These are phyloP conservation scores for Quercus berberidifolia DNA, from an alignment of 306 rosid species.

Conservation along the genomic window DNA sequence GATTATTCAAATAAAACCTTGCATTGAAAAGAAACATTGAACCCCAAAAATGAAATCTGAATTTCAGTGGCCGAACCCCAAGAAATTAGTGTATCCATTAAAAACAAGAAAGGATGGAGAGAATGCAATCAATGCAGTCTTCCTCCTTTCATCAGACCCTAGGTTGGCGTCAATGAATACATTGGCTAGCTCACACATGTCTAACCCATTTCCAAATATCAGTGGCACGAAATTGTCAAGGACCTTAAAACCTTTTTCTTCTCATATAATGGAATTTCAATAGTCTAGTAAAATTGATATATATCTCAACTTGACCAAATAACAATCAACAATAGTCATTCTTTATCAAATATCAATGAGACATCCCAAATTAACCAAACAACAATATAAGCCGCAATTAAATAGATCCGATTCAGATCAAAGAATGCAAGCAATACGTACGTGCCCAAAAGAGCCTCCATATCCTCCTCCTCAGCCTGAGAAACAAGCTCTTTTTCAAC, in stretches of 20 bases:
- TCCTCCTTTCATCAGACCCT: background rate
- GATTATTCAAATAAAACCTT: background rate
- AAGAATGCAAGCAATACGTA: constrained; percentile 32
- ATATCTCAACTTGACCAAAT: background rate
- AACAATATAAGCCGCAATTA: background rate
- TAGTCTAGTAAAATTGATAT: background rate
- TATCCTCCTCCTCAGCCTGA: constrained; percentile 98
- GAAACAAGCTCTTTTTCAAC: constrained; percentile 98
- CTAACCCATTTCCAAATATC: background rate
- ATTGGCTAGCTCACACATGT: background rate
- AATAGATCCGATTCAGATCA: background rate
- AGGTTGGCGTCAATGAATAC: background rate
- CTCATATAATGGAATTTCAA: background rate
- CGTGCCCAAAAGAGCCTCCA: constrained; percentile 97
- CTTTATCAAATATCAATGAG: background rate
- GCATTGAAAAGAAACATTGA: background rate
- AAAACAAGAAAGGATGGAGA: background rate
- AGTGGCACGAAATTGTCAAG: too few species aligned
- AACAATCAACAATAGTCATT: background rate
- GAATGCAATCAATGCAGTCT: background rate
- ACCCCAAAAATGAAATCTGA: background rate
- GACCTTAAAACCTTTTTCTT: background rate
- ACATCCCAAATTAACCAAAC: background rate
- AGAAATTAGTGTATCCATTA: background rate
- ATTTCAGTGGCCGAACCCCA: background rate